phyloP scores from a whole-genome alignment of 2,329 filamentous ascomycete genomes.

The Pestalotiopsis sp. region DNA sequence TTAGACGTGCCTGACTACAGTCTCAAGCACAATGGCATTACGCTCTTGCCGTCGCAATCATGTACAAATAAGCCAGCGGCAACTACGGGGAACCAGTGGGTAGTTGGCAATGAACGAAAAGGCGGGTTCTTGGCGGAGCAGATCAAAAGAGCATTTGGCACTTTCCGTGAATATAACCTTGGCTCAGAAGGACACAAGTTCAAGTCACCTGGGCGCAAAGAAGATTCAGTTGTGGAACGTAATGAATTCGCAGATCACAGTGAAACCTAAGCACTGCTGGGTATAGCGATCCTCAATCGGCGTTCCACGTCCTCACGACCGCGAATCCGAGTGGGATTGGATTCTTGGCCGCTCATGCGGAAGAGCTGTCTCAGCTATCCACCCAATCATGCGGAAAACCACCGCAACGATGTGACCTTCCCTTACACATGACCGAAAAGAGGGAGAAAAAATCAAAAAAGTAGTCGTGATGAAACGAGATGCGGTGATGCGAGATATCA shows the following conservation, averaged over 20 bases:
- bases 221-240: conserved; percentile 48
- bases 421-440: conserved; percentile 42
- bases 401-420: conserved; percentile 39
- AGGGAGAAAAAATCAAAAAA: conserved; percentile 49
- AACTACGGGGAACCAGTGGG: background rate
- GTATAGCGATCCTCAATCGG: conserved; percentile 67
- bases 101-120: too few species aligned
- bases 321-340: conserved; percentile 30
- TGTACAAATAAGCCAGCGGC: background rate
- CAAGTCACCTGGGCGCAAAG: background rate
- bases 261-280: conserved; percentile 54
- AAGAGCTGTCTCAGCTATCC: conserved; percentile 62
- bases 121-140: background rate
- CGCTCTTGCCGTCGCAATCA: background rate
- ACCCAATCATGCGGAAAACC: conserved; percentile 52
- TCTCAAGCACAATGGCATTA: background rate
- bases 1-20: too few species aligned
- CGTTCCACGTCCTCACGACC: conserved; percentile 64
- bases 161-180: background rate
- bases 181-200: background rate
- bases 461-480: conserved; percentile 45
- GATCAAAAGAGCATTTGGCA: too few species aligned
- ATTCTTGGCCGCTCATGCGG: conserved; percentile 55
- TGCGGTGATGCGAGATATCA: conserved; percentile 74
- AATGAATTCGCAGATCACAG: conserved; percentile 65